Conservation (phyloP, 1,284 basidiomycete genomes). For the Rhodotorula sp. region DNA sequence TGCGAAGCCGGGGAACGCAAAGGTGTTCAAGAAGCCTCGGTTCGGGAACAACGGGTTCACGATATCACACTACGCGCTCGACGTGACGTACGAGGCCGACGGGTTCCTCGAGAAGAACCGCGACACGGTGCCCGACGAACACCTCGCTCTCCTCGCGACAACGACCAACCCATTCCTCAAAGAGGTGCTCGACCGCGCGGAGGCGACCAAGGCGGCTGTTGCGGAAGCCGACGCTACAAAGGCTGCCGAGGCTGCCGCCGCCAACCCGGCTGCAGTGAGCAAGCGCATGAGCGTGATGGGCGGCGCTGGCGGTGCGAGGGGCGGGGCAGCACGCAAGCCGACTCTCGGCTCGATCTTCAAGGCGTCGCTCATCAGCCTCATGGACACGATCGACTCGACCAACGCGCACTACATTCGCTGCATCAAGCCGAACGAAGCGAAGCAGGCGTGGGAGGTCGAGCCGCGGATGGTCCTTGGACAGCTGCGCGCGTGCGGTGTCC, state of each 20-base stretch:
- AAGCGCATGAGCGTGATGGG: constrained; percentile 69
- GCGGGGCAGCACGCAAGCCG: constrained; percentile 76
- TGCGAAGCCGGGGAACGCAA: constrained; percentile 76
- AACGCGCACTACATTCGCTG: constrained; percentile 99
- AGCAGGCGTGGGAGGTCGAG: constrained; percentile 94
- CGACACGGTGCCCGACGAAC: constrained; percentile 98
- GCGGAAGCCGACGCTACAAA: constrained; percentile 38
- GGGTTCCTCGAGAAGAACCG: constrained; percentile 99
- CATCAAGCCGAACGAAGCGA: constrained; percentile 98
- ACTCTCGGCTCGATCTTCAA: constrained; percentile 99
- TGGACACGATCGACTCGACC: constrained; percentile 96
- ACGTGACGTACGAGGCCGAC: constrained; percentile 97
- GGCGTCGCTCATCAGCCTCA: constrained; percentile 84
- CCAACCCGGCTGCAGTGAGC: background rate
- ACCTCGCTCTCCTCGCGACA: constrained; percentile 76
- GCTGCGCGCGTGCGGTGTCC: constrained; percentile 94
- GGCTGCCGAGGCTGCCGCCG: constrained; percentile 14
- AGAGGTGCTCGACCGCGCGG: constrained; percentile 87
- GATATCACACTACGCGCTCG: constrained; percentile 95
- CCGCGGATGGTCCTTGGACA: constrained; percentile 95
- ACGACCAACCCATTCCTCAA: constrained; percentile 91
- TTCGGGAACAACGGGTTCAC: constrained; percentile 97
- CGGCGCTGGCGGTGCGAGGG: constrained; percentile 42
- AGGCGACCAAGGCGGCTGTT: constrained; percentile 59
- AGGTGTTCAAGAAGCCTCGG: constrained; percentile 94